A percentile compares a stretch with the other conserved stretches of the same genome.
Conservation (phyloP, 805 yeast species). For the Wickerhamiella galacta region DNA sequence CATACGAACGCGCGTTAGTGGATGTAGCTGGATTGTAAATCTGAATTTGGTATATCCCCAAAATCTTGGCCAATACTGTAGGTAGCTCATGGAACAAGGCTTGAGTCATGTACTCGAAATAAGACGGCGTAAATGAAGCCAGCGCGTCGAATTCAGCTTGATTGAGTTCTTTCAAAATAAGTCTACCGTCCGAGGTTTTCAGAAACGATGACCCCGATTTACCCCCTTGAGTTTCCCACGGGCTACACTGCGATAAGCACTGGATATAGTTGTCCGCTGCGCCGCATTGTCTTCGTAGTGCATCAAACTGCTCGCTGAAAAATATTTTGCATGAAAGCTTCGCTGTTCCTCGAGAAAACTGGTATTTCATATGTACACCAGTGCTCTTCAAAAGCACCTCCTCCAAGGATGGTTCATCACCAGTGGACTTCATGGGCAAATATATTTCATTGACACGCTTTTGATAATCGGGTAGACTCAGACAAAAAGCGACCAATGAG, state of each 20-base stretch:
- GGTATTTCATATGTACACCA: constrained; percentile 83
- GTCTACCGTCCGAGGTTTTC: constrained; percentile 80
- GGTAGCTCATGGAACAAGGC: constrained; percentile 90
- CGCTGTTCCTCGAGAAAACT: constrained; percentile 72
- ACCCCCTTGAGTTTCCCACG: constrained; percentile 95
- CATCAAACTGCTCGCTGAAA: constrained; percentile 93
- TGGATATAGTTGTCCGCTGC: constrained; percentile 61
- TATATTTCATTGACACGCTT: constrained; percentile 36
- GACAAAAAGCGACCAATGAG: constrained; percentile 81
- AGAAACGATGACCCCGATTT: constrained; percentile 89
- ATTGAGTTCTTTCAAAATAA: constrained; percentile 76
- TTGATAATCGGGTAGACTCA: constrained; percentile 68
- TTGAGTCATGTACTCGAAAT: constrained; percentile 90
- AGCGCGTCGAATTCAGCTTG: constrained; percentile 84
- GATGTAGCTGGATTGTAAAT: constrained; percentile 65
- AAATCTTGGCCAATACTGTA: constrained; percentile 83
- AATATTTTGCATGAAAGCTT: constrained; percentile 82
- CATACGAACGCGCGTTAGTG: constrained; percentile 69
- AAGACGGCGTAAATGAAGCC: constrained; percentile 88
- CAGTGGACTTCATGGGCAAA: constrained; percentile 9
- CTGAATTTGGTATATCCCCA: constrained; percentile 90
- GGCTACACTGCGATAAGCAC: constrained; percentile 79
- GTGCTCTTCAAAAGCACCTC: constrained; percentile 59
- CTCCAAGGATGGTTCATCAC: constrained; percentile 30
- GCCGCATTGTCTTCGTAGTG: constrained; percentile 73